Base-by-base conservation (phyloP, 1,139 yeast species). In the Pichia terricola region DNA sequence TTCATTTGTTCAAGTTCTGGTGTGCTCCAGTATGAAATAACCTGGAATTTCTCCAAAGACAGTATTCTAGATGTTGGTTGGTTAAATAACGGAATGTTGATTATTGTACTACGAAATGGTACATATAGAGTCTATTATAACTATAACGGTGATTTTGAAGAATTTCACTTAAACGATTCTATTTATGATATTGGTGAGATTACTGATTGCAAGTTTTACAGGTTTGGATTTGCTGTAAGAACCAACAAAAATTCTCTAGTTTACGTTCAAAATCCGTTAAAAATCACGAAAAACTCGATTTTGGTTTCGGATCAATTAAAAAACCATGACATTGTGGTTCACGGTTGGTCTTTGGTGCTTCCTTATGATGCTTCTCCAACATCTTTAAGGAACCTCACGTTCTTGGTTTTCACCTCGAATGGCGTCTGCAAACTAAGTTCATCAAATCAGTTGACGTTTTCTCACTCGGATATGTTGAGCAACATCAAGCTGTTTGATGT, bases 71-170 rank as follows among this genome's bases (percentile, higher is more conserved):
- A 75, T 8, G 70, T 81, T 26, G 79, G 78, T 37, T 77, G 79
- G 76, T 60, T 75, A 45, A 47, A 51, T 1, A 61, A 64, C 16
- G 54, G 50, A 32, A 94, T 85, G 51, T 67, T 88, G 45, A 63
- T 82, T 25, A 75, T 87, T 8, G 74, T 86, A 0, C 63, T 83
- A 31, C 72, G 70, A 35, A 70, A 70, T 46, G 73, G 87, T 2
- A 67, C 69, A 34, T 75, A 75, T 37, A 66, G 96, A 48, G 66
- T 73, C 41, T 89, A 88, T 58, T 64, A 72, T 40, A 89, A 85
- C 53, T 77, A 84, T 50, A 75, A 75, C 34, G 86, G 87, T 4
- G 77, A 75, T 44, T 79, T 80, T 55, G 70, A 73, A 40, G 86
- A 81, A 39, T 73, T 64, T 43, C 45, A 51, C 40, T 45, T 54